Conservation (phyloP, 352 stramenopile genomes). For the Pythium volutum region DNA sequence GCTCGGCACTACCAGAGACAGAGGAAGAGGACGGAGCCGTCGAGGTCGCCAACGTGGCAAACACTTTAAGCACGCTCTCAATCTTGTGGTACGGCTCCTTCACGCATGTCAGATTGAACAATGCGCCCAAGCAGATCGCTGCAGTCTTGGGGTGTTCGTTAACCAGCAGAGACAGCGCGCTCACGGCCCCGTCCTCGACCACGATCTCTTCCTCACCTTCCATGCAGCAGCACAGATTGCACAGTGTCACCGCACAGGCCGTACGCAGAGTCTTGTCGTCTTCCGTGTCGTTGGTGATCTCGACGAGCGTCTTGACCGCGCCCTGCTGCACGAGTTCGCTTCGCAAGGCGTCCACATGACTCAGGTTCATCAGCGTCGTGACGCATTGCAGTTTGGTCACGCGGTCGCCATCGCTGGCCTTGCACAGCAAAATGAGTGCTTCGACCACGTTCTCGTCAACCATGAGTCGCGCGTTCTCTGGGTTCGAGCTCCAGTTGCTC, state of each 20-base stretch:
- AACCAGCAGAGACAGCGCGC: conserved; percentile 79
- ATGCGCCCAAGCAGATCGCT: conserved; percentile 58
- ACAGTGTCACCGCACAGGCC: conserved; percentile 83
- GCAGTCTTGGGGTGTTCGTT: conserved; percentile 67
- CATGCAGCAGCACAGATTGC: conserved; percentile 78
- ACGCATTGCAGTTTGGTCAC: conserved; percentile 70
- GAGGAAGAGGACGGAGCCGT: conserved; percentile 5
- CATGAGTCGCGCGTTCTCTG: conserved; percentile 81
- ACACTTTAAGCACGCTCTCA: conserved; percentile 76
- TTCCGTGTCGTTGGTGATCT: conserved; percentile 58
- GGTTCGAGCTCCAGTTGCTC: conserved; percentile 87
- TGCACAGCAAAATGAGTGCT: conserved; percentile 68
- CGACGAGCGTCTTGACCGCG: conserved; percentile 66
- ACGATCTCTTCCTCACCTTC: conserved; percentile 72
- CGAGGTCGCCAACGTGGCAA: conserved; percentile 56
- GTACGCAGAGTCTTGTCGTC: conserved; percentile 64
- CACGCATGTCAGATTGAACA: conserved; percentile 91
- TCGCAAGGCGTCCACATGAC: conserved; percentile 58
- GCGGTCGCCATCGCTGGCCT: conserved; percentile 52
- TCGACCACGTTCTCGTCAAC: conserved; percentile 87
- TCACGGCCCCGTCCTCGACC: conserved; percentile 80
- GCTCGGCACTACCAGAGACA: conserved; percentile 10
- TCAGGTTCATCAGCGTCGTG: conserved; percentile 85
- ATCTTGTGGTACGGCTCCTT: conserved; percentile 84
- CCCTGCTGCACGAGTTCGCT: conserved; percentile 64